These are phyloP conservation scores for Penicillium antarcticum DNA, from an alignment of 495 filamentous ascomycete genomes.

Conservation along the genomic window DNA sequence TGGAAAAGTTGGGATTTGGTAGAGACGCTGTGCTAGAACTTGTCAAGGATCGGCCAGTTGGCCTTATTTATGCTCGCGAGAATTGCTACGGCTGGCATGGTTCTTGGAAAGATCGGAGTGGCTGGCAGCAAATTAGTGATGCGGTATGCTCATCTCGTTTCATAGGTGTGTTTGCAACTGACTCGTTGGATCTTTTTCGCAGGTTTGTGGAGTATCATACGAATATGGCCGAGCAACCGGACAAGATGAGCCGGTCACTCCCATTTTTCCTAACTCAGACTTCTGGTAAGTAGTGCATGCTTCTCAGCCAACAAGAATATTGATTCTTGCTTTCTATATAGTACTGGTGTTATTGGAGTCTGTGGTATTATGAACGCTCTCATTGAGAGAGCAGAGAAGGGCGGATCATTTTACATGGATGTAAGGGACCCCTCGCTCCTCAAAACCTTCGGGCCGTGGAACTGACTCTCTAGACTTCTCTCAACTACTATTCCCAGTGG, in stretches of 20 bases:
- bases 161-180: not conserved
- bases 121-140: conserved; percentile 58
- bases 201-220: conserved; percentile 12
- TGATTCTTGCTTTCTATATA: not conserved
- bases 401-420: conserved; percentile 28
- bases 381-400: conserved; percentile 28
- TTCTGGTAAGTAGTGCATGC: conserved; percentile 8
- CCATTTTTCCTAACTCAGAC: conserved; percentile 20
- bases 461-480: conserved; percentile 1
- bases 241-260: conserved; percentile 16
- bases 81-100: conserved; percentile 59
- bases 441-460: not conserved
- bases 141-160: conserved; percentile 14
- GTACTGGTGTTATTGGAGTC: conserved; percentile 24
- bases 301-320: not conserved
- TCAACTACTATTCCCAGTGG: conserved; percentile 30
- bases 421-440: conserved; percentile 1
- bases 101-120: conserved; percentile 46
- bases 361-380: conserved; percentile 32
- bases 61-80: conserved; percentile 51
- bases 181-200: not conserved
- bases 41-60: conserved; percentile 34
- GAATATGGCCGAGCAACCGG: conserved; percentile 28
- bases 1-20: conserved; percentile 50
- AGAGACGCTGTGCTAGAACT: conserved; percentile 42